phyloP scores from a whole-genome alignment of 805 yeast genomes.

The Teunomyces barrocoloradensis region DNA sequence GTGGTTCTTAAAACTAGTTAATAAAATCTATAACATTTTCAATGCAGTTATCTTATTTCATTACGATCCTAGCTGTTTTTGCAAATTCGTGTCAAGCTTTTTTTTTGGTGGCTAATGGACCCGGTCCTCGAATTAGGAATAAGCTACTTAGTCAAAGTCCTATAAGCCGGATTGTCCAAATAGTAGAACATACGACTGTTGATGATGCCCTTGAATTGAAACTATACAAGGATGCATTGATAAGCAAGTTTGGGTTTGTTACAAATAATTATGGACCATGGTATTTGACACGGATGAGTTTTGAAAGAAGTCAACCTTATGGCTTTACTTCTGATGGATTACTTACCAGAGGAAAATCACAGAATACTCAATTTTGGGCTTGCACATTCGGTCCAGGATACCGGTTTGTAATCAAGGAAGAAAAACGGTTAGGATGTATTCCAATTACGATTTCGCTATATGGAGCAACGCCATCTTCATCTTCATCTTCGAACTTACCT shows the following conservation, averaged over 20 bases:
- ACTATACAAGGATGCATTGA: not conserved
- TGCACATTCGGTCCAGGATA: not conserved
- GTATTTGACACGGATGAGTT: not conserved
- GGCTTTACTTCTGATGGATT: not conserved
- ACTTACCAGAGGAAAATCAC: not conserved
- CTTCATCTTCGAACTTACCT: no score
- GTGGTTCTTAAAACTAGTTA: no score
- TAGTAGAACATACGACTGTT: not conserved
- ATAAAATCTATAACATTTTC: not conserved
- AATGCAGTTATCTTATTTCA: not conserved
- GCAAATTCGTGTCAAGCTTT: not conserved
- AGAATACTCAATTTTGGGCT: not conserved
- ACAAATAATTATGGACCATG: not conserved
- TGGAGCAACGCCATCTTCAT: no score
- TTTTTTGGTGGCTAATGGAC: not conserved
- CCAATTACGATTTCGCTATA: not conserved
- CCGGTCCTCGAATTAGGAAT: not conserved
- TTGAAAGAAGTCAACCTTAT: not conserved
- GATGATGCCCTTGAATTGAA: not conserved
- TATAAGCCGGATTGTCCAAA: not conserved
- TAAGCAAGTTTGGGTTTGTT: not conserved
- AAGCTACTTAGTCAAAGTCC: not conserved
- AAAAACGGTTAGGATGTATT: not conserved
- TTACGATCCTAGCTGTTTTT: not conserved
- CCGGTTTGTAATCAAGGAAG: not conserved